A percentile compares a stretch with the other conserved stretches of the same genome.
phyloP scores from a whole-genome alignment of 179 eudicot species.

The Nepenthes alata region DNA sequence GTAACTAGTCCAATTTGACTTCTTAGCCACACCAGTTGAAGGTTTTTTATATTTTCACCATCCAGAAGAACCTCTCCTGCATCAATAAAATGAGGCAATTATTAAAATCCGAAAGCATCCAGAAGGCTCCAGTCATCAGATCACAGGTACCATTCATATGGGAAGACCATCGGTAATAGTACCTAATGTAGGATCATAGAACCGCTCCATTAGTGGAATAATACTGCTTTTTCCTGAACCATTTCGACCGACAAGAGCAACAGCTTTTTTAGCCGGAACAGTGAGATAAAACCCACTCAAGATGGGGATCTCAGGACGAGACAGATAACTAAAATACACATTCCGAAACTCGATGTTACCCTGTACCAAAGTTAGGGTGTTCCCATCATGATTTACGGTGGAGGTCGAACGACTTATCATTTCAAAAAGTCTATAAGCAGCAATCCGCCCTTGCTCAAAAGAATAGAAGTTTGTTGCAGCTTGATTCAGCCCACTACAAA shows the following conservation, averaged over 20 bases:
- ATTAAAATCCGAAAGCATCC: not conserved
- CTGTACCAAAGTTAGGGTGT: constrained; percentile 57
- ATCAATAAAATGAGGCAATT: constrained; percentile 12
- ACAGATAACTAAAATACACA: constrained; percentile 90
- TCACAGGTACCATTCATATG: not conserved
- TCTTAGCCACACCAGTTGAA: constrained; percentile 90
- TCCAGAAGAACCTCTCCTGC: constrained; percentile 96
- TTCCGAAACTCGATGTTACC: constrained; percentile 97
- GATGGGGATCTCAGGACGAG: constrained; percentile 98
- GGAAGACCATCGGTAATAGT: constrained; percentile 9
- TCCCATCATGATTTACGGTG: constrained; percentile 62
- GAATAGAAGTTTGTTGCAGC: constrained; percentile 99
- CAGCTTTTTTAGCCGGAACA: constrained; percentile 92
- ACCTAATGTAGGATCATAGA: constrained; percentile 99
- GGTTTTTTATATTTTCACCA: constrained; percentile 96
- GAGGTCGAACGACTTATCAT: constrained; percentile 98
- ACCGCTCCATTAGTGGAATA: constrained; percentile 98
- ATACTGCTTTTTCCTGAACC: constrained; percentile 99
- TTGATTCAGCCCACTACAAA: constrained; percentile 82
- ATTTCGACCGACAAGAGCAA: constrained; percentile 98
- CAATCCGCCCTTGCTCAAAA: constrained; percentile 98
- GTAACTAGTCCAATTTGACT: constrained; percentile 96
- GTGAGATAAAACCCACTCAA: constrained; percentile 97
- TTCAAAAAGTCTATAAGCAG: constrained; percentile 96
- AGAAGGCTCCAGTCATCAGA: not conserved